phyloP scores from a whole-genome alignment of 2,329 filamentous ascomycete species.

The Claviceps arundinis region DNA sequence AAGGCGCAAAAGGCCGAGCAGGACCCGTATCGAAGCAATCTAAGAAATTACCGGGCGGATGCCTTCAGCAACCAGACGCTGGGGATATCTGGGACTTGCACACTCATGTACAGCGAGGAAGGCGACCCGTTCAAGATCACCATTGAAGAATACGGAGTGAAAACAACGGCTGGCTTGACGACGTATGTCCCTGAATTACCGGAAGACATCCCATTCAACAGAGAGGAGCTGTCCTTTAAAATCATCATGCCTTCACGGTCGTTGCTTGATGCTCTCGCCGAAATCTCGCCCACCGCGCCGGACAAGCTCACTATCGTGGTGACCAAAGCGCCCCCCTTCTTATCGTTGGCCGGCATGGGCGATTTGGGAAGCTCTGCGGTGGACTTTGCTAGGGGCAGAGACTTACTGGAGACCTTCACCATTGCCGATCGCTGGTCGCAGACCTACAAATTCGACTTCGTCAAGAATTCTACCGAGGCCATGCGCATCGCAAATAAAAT shows the following conservation, averaged over 20 bases:
- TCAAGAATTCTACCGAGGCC: slow-evolving; percentile 78
- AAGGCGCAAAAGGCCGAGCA: slow-evolving; percentile 44
- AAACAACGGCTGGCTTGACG: slow-evolving; percentile 77
- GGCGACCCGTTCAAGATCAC: slow-evolving; percentile 75
- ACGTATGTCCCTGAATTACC: slow-evolving; percentile 69
- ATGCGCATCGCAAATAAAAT: slow-evolving; percentile 91
- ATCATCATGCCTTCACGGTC: slow-evolving; percentile 80
- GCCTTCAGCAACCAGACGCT: slow-evolving; percentile 76
- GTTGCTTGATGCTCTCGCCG: slow-evolving; percentile 58
- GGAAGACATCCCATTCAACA: slow-evolving; percentile 79
- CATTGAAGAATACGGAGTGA: slow-evolving; percentile 74
- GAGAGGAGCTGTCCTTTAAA: slow-evolving; percentile 70
- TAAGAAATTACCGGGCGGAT: slow-evolving; percentile 49
- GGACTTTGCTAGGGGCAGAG: slow-evolving; percentile 49
- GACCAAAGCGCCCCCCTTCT: slow-evolving; percentile 50
- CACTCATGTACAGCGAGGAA: slow-evolving; percentile 59
- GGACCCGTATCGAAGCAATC: slow-evolving; percentile 47
- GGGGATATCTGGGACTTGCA: slow-evolving; percentile 75
- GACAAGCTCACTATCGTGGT: slow-evolving; percentile 56
- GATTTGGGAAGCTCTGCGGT: slow-evolving; percentile 51
- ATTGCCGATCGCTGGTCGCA: slow-evolving; percentile 49
- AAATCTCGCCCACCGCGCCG: slow-evolving; percentile 59
- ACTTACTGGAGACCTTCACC: slow-evolving; percentile 62
- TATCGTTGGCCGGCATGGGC: slow-evolving; percentile 55
- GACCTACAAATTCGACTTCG: slow-evolving; percentile 73